Evolutionary conservation across 129 eudicot species (phyloP).

Genomic region (Deinandra increscens): DNA sequence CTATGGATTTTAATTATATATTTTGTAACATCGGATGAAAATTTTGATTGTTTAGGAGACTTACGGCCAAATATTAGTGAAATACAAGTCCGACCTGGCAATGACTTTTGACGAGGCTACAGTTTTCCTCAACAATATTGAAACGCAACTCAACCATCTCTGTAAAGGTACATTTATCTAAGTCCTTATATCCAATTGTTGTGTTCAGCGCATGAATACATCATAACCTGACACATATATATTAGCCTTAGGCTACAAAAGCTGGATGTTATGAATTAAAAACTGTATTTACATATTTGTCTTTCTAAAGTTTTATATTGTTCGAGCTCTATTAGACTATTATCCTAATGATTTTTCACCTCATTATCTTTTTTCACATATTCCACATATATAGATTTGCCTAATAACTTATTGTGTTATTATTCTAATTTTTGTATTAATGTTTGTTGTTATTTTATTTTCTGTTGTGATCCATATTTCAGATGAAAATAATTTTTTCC

Average conservation of each 20-base stretch:
- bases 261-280: background rate
- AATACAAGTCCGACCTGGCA: slow-evolving; percentile 88
- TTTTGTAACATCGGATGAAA: too few relatives aligned
- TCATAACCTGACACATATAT: too few relatives aligned
- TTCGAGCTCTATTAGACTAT: background rate
- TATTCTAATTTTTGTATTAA: too few relatives aligned
- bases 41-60: slow-evolving; percentile 52
- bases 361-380: too few relatives aligned
- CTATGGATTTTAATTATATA: too few relatives aligned
- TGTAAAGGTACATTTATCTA: slow-evolving; percentile 54
- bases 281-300: slow-evolving; percentile 7
- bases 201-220: slow-evolving; percentile 27
- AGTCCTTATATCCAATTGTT: background rate
- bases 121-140: slow-evolving; percentile 66
- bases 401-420: too few relatives aligned
- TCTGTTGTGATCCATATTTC: too few relatives aligned
- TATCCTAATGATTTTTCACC: too few relatives aligned
- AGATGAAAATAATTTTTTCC: too few relatives aligned
- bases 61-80: slow-evolving; percentile 63
- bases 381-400: too few relatives aligned
- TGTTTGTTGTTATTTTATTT: too few relatives aligned
- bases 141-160: slow-evolving; percentile 72
- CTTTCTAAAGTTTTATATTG: background rate
- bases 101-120: slow-evolving; percentile 96
- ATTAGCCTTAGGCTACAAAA: slow-evolving; percentile 8